Evolutionary conservation across 2,329 filamentous ascomycete genomes (phyloP).

Genomic region (Trichoderma endophyticum): DNA sequence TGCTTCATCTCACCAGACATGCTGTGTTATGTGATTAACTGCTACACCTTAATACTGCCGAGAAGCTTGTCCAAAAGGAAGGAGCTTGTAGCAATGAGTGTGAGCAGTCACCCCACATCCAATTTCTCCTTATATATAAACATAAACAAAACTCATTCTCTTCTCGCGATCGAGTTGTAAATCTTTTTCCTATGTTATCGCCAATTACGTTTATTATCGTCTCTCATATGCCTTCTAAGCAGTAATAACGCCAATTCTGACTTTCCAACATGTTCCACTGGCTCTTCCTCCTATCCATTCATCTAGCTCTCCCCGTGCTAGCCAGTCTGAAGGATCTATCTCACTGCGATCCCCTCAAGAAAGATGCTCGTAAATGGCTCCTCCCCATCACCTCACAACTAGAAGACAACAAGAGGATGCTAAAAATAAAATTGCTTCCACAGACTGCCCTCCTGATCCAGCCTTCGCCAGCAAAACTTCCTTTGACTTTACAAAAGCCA

Average conservation of each 20-base stretch:
- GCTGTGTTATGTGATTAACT: constrained; percentile 5
- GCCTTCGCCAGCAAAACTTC: constrained; percentile 55
- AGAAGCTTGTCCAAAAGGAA: not conserved
- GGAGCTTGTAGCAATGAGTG: not conserved
- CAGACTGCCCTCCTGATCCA: constrained; percentile 59
- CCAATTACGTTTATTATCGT: not conserved
- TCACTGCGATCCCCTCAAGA: constrained; percentile 27
- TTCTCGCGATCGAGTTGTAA: not conserved
- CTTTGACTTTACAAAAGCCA: constrained; percentile 63
- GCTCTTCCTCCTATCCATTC: not conserved
- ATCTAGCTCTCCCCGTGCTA: constrained; percentile 14
- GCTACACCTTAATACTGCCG: not conserved
- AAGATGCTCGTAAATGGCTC: constrained; percentile 24
- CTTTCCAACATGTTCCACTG: not conserved
- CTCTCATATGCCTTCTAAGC: not conserved
- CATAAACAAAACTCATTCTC: not conserved
- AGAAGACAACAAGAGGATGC: not conserved
- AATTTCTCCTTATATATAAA: not conserved
- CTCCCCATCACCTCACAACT: not conserved
- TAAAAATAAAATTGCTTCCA: not conserved
- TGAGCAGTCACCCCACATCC: not conserved
- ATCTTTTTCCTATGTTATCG: not conserved
- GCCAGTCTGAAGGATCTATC: constrained; percentile 25
- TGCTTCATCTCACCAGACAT: constrained; percentile 7
- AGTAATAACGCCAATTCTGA: not conserved